Base-by-base conservation (phyloP, 768 basidiomycete species). In the Naematelia aurantialba region DNA sequence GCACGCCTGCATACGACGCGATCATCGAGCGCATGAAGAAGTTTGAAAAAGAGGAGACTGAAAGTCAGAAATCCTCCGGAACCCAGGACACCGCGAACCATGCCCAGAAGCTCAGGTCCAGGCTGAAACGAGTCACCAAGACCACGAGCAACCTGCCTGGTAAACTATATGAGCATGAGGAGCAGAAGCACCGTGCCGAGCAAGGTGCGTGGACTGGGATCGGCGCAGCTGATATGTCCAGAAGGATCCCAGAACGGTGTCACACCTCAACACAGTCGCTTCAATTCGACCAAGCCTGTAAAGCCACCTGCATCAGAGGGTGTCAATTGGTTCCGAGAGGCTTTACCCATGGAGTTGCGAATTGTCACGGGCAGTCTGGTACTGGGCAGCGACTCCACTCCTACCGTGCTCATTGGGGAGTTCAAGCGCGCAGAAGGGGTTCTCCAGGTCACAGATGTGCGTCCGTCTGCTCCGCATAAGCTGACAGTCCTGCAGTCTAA, bases 371-470 rank as follows among this genome's bases (percentile, higher is more conserved):
- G 89, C 24, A 88, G 88, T 17, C 84, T 98, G 48, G 83, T 88
- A 19, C 82, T 87, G 19, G 94, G 94, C 11, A 97, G 93, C 78
- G 78, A 83, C 21, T 89, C 93, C 0, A 96, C 91, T 0, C 87
- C 88, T 0, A 87, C 81, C 67, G 79, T 96, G 4, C 81, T 94
- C 42, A 85, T 96, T 24, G 84, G 85, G 0, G 89, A 91, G 70
- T 96, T 93, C 66, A 81, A 83, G 56, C 80, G 80, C n/a, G 86
- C 85, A 1, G 80, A 85, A 45, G 94, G 92, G 24, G 88, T 86
- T 1, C 89, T 88, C 67, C 86, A 90, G 13, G 84, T 89, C 44
- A 83, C 87, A 13, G 82, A 84, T 61, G 91, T 91, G 66, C 46
- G 85, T 79, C 5, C 5, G 29, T 11, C 8, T 17, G 21, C 5